Evolutionary conservation across 768 basidiomycete species (phyloP), one percentile per base, ranked within the genome.

Genomic region (Glaciozyma martinii): DNA sequence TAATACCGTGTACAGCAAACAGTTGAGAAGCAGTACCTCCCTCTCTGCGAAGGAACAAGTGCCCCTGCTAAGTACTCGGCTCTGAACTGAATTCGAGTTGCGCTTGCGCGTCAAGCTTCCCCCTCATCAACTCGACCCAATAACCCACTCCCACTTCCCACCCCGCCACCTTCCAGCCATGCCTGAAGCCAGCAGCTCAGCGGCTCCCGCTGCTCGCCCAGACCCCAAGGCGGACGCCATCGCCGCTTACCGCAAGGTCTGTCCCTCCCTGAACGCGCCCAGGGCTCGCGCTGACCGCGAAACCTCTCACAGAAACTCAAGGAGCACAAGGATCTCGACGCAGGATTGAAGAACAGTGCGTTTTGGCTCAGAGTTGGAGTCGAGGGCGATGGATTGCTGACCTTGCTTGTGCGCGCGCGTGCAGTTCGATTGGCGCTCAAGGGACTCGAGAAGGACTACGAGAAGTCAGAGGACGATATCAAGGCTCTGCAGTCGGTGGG

Each of bases 401-500:
- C 44, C 33, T 42, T 43, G 25, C 21, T 55, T 15, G 33, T 30
- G 25, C n/a, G n/a, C n/a, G n/a, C n/a, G n/a, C n/a, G n/a, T n/a
- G 33, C 69, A 97, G 93, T 97, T 67, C 85, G 95, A 43, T 86
- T 94, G 74, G 89, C 90, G 16, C 79, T 99, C 71, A 91, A 90
- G 75, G 86, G 89, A 63, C 78, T 97, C 16, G 88, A 93, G 76
- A 87, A 87, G 72, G 87, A 86, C 53, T 98, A 84, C 74, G 89
- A 85, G 71, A 92, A 94, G 81, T 94, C 91, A 0, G 95, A 99
- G 78, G 92, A 99, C 32, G 94, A 99, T 73, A 94, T 99, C 78
- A 98, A 97, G 78, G 95, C 95, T 50, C 86, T 99, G 21, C 95
- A 99, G 76, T 93, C 90, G 12, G 95, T 98, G 19, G 95, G 95